Conservation (phyloP, 108 stramenopile species). For the Hondaea fermentalgiana region DNA sequence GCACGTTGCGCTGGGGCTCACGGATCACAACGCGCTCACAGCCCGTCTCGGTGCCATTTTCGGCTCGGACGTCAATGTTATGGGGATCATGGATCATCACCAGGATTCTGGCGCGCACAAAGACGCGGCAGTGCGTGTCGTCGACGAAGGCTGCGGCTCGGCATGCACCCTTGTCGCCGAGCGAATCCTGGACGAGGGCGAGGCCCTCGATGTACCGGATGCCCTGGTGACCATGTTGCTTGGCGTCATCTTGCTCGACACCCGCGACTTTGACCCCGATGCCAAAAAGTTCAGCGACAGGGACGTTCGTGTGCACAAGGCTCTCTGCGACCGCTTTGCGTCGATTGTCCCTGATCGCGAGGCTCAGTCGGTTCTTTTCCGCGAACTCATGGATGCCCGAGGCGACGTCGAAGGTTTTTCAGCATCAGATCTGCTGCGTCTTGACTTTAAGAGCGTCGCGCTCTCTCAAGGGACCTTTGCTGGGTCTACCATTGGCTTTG, state of each 20-base stretch:
- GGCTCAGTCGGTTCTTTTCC: neutral
- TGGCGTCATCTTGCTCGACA: constrained; percentile 7
- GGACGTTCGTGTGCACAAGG: neutral
- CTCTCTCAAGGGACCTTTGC: neutral
- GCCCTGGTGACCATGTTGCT: neutral
- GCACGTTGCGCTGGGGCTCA: neutral
- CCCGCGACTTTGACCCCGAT: neutral
- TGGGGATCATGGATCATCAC: neutral
- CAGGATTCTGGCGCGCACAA: neutral
- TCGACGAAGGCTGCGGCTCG: neutral
- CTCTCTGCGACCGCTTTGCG: neutral
- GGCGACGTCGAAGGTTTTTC: neutral
- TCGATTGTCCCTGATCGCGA: neutral
- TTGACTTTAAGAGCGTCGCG: neutral
- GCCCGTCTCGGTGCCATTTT: neutral
- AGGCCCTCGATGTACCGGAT: neutral
- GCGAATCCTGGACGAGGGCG: neutral
- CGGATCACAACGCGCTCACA: neutral
- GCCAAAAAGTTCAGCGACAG: neutral
- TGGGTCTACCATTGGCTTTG: neutral
- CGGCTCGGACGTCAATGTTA: neutral
- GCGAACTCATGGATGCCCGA: neutral
- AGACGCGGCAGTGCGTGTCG: neutral
- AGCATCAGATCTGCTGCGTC: neutral
- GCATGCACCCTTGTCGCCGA: neutral